Conservation (phyloP, 2,329 filamentous ascomycete species). For the Atkinsonella hypoxylon region DNA sequence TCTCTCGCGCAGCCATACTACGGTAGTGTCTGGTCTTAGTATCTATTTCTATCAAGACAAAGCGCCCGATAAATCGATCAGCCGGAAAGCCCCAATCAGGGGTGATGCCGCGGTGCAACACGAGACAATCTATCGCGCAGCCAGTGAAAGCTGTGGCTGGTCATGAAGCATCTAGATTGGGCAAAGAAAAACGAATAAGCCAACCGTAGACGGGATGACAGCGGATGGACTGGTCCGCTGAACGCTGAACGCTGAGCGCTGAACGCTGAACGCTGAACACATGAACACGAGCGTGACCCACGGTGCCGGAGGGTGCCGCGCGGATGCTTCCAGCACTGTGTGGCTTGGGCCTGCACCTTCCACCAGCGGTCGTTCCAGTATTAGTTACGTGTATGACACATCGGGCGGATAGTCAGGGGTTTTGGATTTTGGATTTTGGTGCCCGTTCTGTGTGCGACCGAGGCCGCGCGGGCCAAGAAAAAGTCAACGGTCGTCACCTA, state of each 20-base stretch:
- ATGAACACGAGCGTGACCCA: no score
- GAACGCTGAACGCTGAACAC: no score
- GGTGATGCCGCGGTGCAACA: background rate
- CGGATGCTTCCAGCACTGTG: constrained; percentile 10
- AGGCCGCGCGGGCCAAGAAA: background rate
- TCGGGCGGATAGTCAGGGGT: background rate
- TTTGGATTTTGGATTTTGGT: background rate
- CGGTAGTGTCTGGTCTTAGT: background rate
- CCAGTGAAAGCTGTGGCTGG: background rate
- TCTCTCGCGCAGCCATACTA: background rate
- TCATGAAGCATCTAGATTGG: background rate
- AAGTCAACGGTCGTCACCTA: no score
- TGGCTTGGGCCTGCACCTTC: constrained; percentile 10
- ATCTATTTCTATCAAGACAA: background rate
- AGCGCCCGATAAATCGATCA: background rate
- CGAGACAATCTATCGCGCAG: background rate
- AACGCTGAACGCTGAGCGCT: no score
- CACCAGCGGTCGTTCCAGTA: background rate
- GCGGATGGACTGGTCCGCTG: background rate
- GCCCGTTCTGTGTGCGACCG: background rate
- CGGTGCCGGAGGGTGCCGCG: constrained; percentile 2
- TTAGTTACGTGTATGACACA: no score
- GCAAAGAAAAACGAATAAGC: background rate
- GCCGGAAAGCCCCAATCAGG: background rate
- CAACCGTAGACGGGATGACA: background rate